Conservation (phyloP, 345 rosid genomes). For the Sonneratia caseolaris region DNA sequence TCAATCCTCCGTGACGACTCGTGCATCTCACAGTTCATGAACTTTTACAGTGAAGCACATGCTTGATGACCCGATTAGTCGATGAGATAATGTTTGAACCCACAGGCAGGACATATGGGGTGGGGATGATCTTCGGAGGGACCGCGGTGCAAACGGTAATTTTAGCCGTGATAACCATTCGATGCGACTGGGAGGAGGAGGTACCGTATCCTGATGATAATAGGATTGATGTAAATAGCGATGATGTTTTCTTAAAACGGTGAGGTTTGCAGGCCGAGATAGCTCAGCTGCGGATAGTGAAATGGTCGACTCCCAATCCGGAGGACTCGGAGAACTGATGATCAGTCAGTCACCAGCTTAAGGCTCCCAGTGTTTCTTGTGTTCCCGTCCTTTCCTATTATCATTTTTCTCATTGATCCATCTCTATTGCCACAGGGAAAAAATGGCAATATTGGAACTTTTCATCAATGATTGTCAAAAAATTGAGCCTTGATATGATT, state of each 20-base stretch:
- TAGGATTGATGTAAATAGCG: too few species aligned
- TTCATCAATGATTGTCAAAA: not conserved
- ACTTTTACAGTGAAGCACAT: not conserved
- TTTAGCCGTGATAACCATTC: conserved; percentile 34
- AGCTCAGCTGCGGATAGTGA: conserved; percentile 14
- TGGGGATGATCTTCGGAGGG: conserved; percentile 43
- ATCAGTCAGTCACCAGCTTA: too few species aligned
- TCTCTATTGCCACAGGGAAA: too few species aligned
- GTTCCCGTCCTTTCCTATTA: too few species aligned
- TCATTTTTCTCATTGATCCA: too few species aligned
- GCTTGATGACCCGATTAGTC: not conserved
- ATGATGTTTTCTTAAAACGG: not conserved
- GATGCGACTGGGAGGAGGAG: conserved; percentile 55
- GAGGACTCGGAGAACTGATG: not conserved
- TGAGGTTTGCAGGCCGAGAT: conserved; percentile 22
- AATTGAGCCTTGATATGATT: not conserved
- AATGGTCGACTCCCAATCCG: conserved; percentile 16
- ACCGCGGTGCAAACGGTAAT: conserved; percentile 39
- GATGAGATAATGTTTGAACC: not conserved
- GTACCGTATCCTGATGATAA: conserved; percentile 10
- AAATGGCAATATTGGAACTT: too few species aligned
- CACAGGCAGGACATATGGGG: conserved; percentile 79
- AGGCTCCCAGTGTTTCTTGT: too few species aligned
- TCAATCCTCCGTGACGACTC: not conserved
- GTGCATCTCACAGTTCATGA: not conserved